Conservation (phyloP, 2,329 filamentous ascomycete genomes). For the Dactylellina parvicollis region DNA sequence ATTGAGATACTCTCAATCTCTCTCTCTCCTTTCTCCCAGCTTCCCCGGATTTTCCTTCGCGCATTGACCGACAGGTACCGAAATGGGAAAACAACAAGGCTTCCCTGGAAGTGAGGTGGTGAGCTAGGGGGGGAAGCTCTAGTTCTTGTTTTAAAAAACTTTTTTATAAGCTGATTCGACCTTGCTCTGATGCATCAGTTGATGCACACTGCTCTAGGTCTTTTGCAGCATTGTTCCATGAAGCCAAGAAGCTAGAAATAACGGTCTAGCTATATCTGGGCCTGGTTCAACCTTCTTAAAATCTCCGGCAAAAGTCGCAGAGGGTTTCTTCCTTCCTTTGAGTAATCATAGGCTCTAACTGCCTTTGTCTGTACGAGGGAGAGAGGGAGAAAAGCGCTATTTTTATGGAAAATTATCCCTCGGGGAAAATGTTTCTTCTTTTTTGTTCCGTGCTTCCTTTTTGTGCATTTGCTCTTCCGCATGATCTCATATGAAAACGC, state of each 20-base stretch:
- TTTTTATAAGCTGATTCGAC: too few species aligned
- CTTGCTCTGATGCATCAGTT: constrained; percentile 14
- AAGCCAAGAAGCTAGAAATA: not conserved
- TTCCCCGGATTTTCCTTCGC: constrained; percentile 27
- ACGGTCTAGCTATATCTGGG: not conserved
- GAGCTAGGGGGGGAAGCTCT: constrained; percentile 1
- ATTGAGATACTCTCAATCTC: not conserved
- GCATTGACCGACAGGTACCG: constrained; percentile 19
- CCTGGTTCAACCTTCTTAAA: constrained; percentile 7
- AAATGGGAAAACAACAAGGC: constrained; percentile 10
- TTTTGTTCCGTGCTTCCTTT: too few species aligned
- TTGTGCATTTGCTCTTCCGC: too few species aligned
- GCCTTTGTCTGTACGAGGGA: not conserved
- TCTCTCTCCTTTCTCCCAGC: constrained; percentile 3
- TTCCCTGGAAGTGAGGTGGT: not conserved
- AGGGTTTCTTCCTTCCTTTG: not conserved
- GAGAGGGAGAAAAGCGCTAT: too few species aligned
- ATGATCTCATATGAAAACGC: too few species aligned
- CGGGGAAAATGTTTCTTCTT: too few species aligned
- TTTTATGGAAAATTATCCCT: not conserved
- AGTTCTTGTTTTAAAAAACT: too few species aligned
- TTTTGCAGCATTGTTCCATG: too few species aligned
- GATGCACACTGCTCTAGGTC: constrained; percentile 21
- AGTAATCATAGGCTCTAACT: constrained; percentile 22
- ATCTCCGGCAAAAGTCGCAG: not conserved